These are phyloP conservation scores for Calonectria naviculata DNA, from an alignment of 2,329 filamentous ascomycete species.

Conservation along the genomic window DNA sequence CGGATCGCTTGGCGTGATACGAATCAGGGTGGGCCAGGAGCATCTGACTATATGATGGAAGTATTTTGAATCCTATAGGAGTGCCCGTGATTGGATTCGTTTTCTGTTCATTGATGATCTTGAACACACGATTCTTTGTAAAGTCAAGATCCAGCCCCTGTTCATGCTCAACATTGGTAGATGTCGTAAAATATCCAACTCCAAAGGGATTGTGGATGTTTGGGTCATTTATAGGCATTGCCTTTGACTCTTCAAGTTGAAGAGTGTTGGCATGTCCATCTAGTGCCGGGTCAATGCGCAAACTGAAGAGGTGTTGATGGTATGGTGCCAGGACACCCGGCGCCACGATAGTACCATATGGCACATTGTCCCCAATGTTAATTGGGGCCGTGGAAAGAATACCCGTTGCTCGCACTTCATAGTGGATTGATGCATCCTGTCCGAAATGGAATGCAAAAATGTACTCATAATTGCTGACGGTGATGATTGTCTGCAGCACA, in stretches of 20 bases:
- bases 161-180: constrained; percentile 55
- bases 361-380: constrained; percentile 61
- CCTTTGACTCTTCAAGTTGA: constrained; percentile 48
- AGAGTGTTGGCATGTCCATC: constrained; percentile 69
- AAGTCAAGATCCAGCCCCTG: constrained; percentile 61
- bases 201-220: constrained; percentile 63
- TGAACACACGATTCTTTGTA: constrained; percentile 59
- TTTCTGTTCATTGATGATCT: constrained; percentile 57
- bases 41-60: constrained; percentile 58
- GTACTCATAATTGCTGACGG: constrained; percentile 72
- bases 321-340: constrained; percentile 72
- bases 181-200: constrained; percentile 55
- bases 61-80: constrained; percentile 58
- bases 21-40: constrained; percentile 53
- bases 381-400: constrained; percentile 59
- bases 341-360: constrained; percentile 70
- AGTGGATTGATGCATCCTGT: constrained; percentile 58
- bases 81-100: constrained; percentile 56
- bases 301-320: constrained; percentile 76
- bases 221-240: constrained; percentile 56
- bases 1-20: constrained; percentile 52
- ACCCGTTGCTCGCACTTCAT: constrained; percentile 52
- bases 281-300: constrained; percentile 73
- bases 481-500: constrained; percentile 71
- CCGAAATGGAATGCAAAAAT: constrained; percentile 59